Percentiles rank a stretch among this genome's conserved stretches.
Conservation (phyloP, 306 rosid species). For the Vicia villosa region DNA sequence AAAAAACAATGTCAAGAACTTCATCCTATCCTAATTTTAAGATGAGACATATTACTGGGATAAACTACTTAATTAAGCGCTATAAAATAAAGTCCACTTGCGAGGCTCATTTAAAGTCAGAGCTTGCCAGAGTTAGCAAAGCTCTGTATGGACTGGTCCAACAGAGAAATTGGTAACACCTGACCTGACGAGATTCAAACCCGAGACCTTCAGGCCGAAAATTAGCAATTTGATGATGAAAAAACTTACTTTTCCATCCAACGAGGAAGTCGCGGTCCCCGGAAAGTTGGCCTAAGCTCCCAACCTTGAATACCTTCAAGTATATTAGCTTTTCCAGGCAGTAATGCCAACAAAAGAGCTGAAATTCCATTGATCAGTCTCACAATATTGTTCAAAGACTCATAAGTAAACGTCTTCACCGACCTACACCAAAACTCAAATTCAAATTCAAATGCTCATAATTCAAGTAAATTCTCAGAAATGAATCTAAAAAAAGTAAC, state of each 20-base stretch:
- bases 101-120: no score
- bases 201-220: no score
- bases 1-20: constrained; percentile 37
- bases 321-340: constrained; percentile 74
- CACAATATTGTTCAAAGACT: constrained; percentile 72
- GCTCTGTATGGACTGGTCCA: no score
- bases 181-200: no score
- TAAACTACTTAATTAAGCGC: not conserved
- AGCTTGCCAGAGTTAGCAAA: no score
- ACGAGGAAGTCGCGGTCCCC: constrained; percentile 85
- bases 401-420: constrained; percentile 84
- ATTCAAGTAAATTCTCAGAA: not conserved
- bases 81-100: not conserved
- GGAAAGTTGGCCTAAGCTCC: constrained; percentile 88
- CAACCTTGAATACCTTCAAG: constrained; percentile 95
- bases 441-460: not conserved
- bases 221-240: not conserved
- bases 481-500: not conserved
- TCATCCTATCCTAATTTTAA: not conserved
- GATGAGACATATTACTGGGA: not conserved
- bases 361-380: constrained; percentile 88
- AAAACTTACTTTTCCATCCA: constrained; percentile 91
- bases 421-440: constrained; percentile 59
- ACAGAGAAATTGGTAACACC: no score
- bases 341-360: constrained; percentile 64